These are phyloP conservation scores for Aspergillus leporis DNA, from an alignment of 495 filamentous ascomycete genomes.

Conservation along the genomic window DNA sequence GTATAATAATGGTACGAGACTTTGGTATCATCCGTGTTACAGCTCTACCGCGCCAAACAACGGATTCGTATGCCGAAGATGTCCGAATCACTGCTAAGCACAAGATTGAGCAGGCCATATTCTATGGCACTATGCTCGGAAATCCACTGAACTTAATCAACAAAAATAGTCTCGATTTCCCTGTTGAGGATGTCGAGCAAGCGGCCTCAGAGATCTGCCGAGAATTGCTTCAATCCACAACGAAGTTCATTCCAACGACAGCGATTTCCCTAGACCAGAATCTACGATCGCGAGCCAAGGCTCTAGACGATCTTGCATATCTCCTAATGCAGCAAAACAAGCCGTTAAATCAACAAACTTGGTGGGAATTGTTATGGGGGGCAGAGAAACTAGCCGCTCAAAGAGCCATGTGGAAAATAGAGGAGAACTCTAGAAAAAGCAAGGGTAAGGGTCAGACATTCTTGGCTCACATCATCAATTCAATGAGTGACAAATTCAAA, in stretches of 20 bases:
- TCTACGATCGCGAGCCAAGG: slow-evolving; percentile 65
- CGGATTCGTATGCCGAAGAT: slow-evolving; percentile 31
- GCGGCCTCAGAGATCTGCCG: slow-evolving; percentile 77
- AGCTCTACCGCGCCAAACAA: slow-evolving; percentile 32
- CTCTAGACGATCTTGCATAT: slow-evolving; percentile 68
- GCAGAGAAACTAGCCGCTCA: slow-evolving; percentile 89
- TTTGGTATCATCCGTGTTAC: slow-evolving; percentile 77
- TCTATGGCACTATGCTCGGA: slow-evolving; percentile 76
- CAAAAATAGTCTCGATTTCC: slow-evolving; percentile 61
- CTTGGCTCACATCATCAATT: slow-evolving; percentile 66
- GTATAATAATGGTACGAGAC: slow-evolving; percentile 72
- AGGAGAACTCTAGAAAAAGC: slow-evolving; percentile 58
- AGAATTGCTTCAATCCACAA: slow-evolving; percentile 77
- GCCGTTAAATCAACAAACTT: slow-evolving; percentile 58
- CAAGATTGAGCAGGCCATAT: slow-evolving; percentile 92
- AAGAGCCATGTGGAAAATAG: slow-evolving; percentile 74
- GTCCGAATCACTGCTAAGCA: slow-evolving; percentile 69
- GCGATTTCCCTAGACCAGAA: slow-evolving; percentile 79
- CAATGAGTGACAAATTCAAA: slow-evolving; percentile 69
- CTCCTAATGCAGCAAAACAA: slow-evolving; percentile 59
- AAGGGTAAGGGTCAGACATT: slow-evolving; percentile 52
- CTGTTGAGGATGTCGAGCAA: slow-evolving; percentile 66
- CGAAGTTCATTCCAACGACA: slow-evolving; percentile 66
- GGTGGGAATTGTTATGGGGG: slow-evolving; percentile 83
- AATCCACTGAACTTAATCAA: slow-evolving; percentile 80